A percentile compares a stretch with the other conserved stretches of the same genome.
These are phyloP conservation scores for Pythium brachiatum DNA, from an alignment of 352 stramenopile genomes.

Conservation along the genomic window DNA sequence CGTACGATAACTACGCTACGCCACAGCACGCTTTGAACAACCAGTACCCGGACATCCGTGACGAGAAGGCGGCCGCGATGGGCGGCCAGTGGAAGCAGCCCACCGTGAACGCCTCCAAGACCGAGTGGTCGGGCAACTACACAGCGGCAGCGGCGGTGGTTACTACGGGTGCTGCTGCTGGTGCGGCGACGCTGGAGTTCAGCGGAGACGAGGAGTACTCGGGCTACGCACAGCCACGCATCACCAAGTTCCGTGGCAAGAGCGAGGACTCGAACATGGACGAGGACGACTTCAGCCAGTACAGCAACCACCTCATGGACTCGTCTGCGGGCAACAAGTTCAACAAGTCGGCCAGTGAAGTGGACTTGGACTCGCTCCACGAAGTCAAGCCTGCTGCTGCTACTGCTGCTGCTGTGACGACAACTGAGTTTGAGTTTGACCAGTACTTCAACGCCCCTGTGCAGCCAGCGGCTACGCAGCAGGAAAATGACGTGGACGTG, in stretches of 20 bases:
- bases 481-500: neutral
- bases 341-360: constrained; percentile 18
- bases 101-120: constrained; percentile 2
- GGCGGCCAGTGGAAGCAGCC: constrained; percentile 3
- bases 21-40: neutral
- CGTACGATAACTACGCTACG: constrained; percentile 16
- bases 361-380: constrained; percentile 12
- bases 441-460: constrained; percentile 9
- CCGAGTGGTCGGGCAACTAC: constrained; percentile 4
- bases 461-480: neutral
- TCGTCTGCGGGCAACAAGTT: constrained; percentile 10
- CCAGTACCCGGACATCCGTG: neutral
- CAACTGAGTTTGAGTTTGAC: constrained; percentile 7
- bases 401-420: neutral
- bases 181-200: constrained; percentile 6
- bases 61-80: constrained; percentile 4
- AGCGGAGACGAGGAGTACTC: constrained; percentile 3
- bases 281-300: constrained; percentile 8
- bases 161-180: neutral
- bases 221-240: constrained; percentile 1
- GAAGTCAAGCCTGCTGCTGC: neutral
- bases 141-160: constrained; percentile 5
- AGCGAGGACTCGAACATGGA: constrained; percentile 15
- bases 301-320: constrained; percentile 2
- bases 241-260: constrained; percentile 23